Conservation (phyloP, 176 grass and related monocot genomes). For the Pontederia paniculata region DNA sequence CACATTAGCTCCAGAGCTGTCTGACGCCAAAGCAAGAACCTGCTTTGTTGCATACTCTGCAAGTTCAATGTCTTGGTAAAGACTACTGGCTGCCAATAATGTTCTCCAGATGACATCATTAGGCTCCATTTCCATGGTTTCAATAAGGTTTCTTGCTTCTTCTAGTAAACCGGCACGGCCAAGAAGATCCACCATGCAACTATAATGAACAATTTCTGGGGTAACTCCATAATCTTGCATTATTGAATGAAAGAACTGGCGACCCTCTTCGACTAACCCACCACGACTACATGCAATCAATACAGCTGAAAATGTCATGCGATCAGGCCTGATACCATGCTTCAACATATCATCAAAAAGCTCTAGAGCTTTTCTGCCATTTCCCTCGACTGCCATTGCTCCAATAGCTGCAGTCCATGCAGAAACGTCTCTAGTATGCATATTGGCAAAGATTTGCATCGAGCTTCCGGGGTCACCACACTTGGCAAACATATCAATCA, state of each 20-base stretch:
- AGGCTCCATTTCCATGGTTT: slow-evolving; percentile 12
- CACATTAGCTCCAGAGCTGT: background rate
- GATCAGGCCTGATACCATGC: slow-evolving; percentile 6
- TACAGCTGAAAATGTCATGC: slow-evolving; percentile 5
- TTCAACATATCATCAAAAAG: slow-evolving; percentile 6
- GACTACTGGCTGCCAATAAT: slow-evolving; percentile 3
- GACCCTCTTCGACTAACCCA: slow-evolving; percentile 5
- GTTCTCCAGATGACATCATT: slow-evolving; percentile 19
- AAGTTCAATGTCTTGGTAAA: slow-evolving; percentile 4
- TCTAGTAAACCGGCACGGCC: slow-evolving; percentile 12
- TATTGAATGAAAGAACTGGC: slow-evolving; percentile 4
- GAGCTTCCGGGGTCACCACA: slow-evolving; percentile 11
- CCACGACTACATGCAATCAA: slow-evolving; percentile 4
- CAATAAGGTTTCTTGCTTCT: slow-evolving; percentile 5
- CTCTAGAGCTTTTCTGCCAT: background rate
- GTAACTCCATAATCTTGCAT: background rate
- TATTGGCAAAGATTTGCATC: slow-evolving; percentile 2
- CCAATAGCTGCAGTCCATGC: slow-evolving; percentile 16
- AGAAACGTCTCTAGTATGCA: slow-evolving; percentile 7
- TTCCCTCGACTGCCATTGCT: slow-evolving; percentile 8
- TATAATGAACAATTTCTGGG: slow-evolving; percentile 8
- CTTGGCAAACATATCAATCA: slow-evolving; percentile 15
- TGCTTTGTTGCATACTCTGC: slow-evolving; percentile 9
- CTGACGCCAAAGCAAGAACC: background rate
- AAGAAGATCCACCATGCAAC: slow-evolving; percentile 19